Evolutionary conservation across 225 moss, liverwort and hornwort species (phyloP).

Genomic region (Lunularia cruciata): DNA sequence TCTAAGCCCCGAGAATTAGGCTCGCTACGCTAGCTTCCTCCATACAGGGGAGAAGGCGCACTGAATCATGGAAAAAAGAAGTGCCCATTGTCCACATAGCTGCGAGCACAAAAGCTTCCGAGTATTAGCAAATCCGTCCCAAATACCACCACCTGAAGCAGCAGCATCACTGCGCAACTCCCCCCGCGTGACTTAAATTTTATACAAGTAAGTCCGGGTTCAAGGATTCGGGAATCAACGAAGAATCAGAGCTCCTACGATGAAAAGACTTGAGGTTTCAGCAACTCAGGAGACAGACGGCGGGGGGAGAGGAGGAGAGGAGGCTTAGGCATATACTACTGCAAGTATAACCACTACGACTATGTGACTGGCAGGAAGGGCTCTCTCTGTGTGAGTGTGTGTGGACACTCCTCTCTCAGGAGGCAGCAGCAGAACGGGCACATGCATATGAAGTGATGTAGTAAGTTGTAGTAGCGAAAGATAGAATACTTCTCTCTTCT

Average conservation of each 20-base stretch:
- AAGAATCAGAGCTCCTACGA: neutral
- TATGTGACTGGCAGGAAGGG: too few relatives aligned
- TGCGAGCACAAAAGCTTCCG: neutral
- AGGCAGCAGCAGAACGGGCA: neutral
- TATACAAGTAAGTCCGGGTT: neutral
- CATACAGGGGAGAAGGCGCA: conserved; percentile 7
- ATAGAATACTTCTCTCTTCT: neutral
- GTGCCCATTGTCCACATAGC: neutral
- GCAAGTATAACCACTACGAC: too few relatives aligned
- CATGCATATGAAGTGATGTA: neutral
- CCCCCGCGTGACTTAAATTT: neutral
- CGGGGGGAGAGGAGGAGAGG: neutral
- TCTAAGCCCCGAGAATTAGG: neutral
- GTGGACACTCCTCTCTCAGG: too few relatives aligned
- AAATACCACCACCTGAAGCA: neutral
- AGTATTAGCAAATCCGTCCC: neutral
- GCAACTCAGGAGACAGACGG: neutral
- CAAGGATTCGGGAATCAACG: neutral
- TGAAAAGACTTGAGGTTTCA: too few relatives aligned
- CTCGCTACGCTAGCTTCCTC: conserved; percentile 4
- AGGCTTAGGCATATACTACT: too few relatives aligned
- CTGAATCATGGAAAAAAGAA: neutral
- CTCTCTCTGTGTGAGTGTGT: too few relatives aligned
- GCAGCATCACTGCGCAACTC: neutral
- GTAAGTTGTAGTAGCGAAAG: neutral